phyloP scores from a whole-genome alignment of 2,329 filamentous ascomycete genomes.

The Tricladium varicosporioides region DNA sequence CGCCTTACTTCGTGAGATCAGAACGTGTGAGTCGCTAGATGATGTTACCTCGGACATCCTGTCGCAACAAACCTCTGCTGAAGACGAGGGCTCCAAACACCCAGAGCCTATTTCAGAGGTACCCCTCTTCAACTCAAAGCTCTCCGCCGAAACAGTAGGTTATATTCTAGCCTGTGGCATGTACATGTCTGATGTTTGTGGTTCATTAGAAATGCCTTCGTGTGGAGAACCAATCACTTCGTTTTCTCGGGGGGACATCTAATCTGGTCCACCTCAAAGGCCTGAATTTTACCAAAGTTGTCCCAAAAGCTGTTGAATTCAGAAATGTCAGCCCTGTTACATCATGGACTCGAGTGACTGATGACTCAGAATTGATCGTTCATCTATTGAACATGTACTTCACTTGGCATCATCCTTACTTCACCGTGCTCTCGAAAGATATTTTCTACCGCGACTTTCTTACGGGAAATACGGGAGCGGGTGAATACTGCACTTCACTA shows the following conservation, averaged over 20 bases:
- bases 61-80: slow-evolving; percentile 32
- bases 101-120: slow-evolving; percentile 40
- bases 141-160: slow-evolving; percentile 92
- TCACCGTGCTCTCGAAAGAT: slow-evolving; percentile 82
- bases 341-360: slow-evolving; percentile 85
- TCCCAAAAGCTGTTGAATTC: slow-evolving; percentile 53
- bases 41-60: slow-evolving; percentile 35
- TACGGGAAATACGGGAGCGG: slow-evolving; percentile 59
- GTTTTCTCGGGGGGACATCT: slow-evolving; percentile 92
- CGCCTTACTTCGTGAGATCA: slow-evolving; percentile 78
- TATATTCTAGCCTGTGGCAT: too few species aligned
- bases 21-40: slow-evolving; percentile 67
- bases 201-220: slow-evolving; percentile 36
- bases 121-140: slow-evolving; percentile 64
- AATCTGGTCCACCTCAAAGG: slow-evolving; percentile 79
- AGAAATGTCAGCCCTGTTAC: slow-evolving; percentile 66
- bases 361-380: slow-evolving; percentile 73
- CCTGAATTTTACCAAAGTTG: too few species aligned
- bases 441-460: slow-evolving; percentile 86
- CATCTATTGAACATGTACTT: slow-evolving; percentile 98
- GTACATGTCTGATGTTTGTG: too few species aligned
- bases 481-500: slow-evolving; percentile 79
- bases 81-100: slow-evolving; percentile 42
- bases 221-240: slow-evolving; percentile 80
- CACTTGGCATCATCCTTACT: slow-evolving; percentile 96